Evolutionary conservation across 345 rosid genomes (phyloP), one percentile per base, ranked within the genome.

Genomic region (Cardamine chenopodiifolia): DNA sequence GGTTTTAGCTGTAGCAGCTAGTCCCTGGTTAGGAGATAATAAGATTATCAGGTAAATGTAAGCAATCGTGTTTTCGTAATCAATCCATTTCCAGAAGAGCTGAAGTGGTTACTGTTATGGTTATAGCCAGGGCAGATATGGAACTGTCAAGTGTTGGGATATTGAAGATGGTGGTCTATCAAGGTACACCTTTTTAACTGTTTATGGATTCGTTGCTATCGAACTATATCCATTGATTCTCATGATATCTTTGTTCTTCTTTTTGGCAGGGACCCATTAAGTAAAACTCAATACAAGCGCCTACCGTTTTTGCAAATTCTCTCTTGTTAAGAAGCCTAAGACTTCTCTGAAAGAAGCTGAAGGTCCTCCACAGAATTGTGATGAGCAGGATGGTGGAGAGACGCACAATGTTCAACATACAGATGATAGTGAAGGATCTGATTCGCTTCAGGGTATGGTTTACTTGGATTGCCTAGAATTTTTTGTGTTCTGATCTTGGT

Each of bases 241-340:
- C 42, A 19, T 42, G 48, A 54, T 71, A 44, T 39, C 7, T 70
- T 45, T n/a, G 20, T 45, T 44, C 4, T 45, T 45, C n/a, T n/a
- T n/a, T 45, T 45, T 80, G 65, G 61, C 78, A 93, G 96, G 74
- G 73, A 66, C 25, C 96, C 99, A 17, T 71, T 78, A 62, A n/a
- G 68, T 87, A 26, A 79, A 84, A 32, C 83, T 95, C 67, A 78
- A 65, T 62, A 86, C 93, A 62, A 85, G 85, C 73, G 80, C 97
- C 18, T 95, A 92, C 70, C 92, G 89, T 76, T 95, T 95, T 77
- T 95, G 99, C 90, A 95, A 95, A 83, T 87, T 95, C 78, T 95
- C 97, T 7, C 79, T 89, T 53, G 91, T 86, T 11, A 90, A 88
- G 83, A 81, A 71, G 70, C 85, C 93, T 52, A 47, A 39, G 76